Conservation (phyloP, 2,329 filamentous ascomycete genomes). For the Penicillium sp. region DNA sequence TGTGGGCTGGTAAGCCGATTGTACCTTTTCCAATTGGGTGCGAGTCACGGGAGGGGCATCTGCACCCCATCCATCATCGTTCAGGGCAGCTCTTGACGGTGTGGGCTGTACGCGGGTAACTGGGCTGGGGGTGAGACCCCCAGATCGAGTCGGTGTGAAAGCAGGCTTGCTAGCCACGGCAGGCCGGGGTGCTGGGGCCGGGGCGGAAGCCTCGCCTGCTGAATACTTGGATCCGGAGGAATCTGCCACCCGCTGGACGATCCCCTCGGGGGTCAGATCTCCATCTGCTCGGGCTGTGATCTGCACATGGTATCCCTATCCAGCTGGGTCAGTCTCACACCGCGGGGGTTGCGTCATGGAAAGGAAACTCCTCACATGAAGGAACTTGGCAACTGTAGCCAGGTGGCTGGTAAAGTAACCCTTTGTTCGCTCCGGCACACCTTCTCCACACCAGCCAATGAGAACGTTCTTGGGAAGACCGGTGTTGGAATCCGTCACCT, state of each 20-base stretch:
- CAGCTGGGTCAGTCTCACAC: constrained; percentile 9
- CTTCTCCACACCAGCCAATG: constrained; percentile 95
- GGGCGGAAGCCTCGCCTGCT: constrained; percentile 49
- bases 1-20: constrained; percentile 88
- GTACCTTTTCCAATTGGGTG: constrained; percentile 85
- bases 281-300: constrained; percentile 89
- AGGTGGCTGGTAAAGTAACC: constrained; percentile 97
- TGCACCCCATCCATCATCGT: constrained; percentile 88
- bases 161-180: constrained; percentile 83
- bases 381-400: constrained; percentile 81
- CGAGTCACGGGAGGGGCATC: constrained; percentile 91
- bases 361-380: constrained; percentile 60
- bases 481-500: constrained; percentile 93
- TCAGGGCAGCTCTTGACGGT: constrained; percentile 56
- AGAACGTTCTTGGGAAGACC: constrained; percentile 85
- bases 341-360: neutral
- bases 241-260: constrained; percentile 91
- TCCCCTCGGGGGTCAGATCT: constrained; percentile 81
- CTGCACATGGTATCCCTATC: constrained; percentile 88
- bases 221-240: constrained; percentile 95
- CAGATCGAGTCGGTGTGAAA: constrained; percentile 72
- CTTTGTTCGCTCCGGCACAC: constrained; percentile 96
- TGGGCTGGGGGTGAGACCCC: constrained; percentile 63
- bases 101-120: constrained; percentile 50
- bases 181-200: constrained; percentile 58